Evolutionary conservation across 2,329 filamentous ascomycete genomes (phyloP), one percentile per base, ranked within the genome.

Genomic region (Albophoma yamanashiensis): DNA sequence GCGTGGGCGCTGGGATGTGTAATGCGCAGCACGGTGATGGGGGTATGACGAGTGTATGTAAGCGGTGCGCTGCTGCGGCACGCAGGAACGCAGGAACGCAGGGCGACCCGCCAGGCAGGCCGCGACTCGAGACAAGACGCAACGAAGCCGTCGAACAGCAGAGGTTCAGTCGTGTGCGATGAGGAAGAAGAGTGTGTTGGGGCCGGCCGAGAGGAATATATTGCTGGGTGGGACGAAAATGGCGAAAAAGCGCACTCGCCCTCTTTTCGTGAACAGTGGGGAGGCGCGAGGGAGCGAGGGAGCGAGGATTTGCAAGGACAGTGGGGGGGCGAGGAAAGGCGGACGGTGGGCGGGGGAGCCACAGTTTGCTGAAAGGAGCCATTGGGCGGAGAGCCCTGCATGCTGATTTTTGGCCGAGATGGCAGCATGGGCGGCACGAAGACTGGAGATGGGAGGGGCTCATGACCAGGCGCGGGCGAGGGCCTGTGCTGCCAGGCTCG

Each of bases 221-320:
- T 60, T 42, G 57, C 40, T 15, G 50, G 58, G 62, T 62, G 62
- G 62, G 62, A 58, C 58, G 27, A 34, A 38, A 52, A 56, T 31
- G 39, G n/a, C 40, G 43, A 58, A 58, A 55, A 36, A 56, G 43
- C 52, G 38, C 59, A 61, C 39, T 34, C 55, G 22, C 55, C 39
- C 36, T 57, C 25, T 27, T 57, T 57, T 40, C 27, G 14, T 56
- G 17, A 12, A 20, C 22, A 20, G 55, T 42, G 39, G 38, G 34
- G 38, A 34, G 38, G 38, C 15, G 39, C 14, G 36, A 20, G 25
- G 55, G 36, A 31, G 39, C 47, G 14, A 27, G 47, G 47, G 15
- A 17, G 47, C 25, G 39, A 25, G 27, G 22, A 9, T 36, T 53
- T 36, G 22, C 39, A 8, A 43, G 22, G 22, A 43, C 55, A 57